These are phyloP conservation scores for Clarireedia hainanense DNA, from an alignment of 2,329 filamentous ascomycete species.

Conservation along the genomic window DNA sequence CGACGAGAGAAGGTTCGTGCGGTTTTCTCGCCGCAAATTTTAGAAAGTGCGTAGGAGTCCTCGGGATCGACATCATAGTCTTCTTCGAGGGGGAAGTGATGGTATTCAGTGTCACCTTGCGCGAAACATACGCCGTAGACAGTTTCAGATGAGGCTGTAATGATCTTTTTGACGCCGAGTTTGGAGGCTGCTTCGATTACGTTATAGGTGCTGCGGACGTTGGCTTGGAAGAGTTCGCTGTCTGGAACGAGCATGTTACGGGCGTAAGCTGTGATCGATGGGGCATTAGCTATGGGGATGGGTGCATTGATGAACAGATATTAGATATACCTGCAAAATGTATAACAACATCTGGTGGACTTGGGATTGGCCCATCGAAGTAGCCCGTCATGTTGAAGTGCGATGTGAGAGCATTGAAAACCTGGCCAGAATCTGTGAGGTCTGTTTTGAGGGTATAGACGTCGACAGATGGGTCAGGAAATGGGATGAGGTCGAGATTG, in stretches of 20 bases:
- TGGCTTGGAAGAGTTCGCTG: constrained; percentile 49
- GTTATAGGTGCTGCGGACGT: constrained; percentile 51
- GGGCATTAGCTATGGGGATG: constrained; percentile 27
- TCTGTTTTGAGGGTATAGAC: constrained; percentile 32
- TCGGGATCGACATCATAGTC: constrained; percentile 40
- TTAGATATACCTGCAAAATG: constrained; percentile 39
- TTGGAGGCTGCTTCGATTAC: constrained; percentile 56
- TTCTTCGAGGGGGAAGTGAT: constrained; percentile 44
- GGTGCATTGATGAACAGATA: constrained; percentile 35
- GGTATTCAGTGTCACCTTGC: constrained; percentile 48
- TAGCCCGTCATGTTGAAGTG: constrained; percentile 46
- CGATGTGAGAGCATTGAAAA: constrained; percentile 33
- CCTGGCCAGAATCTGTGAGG: constrained; percentile 32
- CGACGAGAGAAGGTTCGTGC: constrained; percentile 40
- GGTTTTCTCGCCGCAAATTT: constrained; percentile 50
- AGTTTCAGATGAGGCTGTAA: constrained; percentile 49
- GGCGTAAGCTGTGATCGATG: constrained; percentile 43
- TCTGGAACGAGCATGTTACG: constrained; percentile 55
- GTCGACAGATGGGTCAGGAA: constrained; percentile 21
- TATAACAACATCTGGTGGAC: constrained; percentile 51
- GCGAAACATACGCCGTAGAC: constrained; percentile 55
- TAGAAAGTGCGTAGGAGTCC: constrained; percentile 54
- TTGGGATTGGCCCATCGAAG: constrained; percentile 30
- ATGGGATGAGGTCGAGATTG: constrained; percentile 31
- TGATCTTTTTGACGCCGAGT: constrained; percentile 52